Evolutionary conservation across 352 stramenopile genomes (phyloP).

Genomic region (Phytopythium boreale): DNA sequence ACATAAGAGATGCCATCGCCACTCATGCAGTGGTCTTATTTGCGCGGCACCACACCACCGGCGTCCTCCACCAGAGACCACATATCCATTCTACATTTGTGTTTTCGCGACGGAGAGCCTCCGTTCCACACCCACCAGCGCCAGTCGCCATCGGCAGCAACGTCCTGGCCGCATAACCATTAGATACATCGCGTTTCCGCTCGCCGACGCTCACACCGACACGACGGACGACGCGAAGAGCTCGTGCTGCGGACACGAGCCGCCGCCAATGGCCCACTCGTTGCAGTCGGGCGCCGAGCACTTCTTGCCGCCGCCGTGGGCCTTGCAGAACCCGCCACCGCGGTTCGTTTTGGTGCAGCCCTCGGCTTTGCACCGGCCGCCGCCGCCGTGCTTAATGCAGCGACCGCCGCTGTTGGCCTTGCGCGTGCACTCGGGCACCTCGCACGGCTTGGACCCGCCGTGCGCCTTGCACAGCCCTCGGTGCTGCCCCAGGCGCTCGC

Average conservation of each 20-base stretch:
- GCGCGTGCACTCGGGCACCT: constrained; percentile 51
- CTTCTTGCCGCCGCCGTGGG: constrained; percentile 78
- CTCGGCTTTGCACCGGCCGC: constrained; percentile 60
- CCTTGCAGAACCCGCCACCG: constrained; percentile 75
- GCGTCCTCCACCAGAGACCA: too few relatives aligned
- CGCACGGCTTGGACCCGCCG: constrained; percentile 66
- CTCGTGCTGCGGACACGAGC: constrained; percentile 61
- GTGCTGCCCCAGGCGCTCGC: constrained; percentile 59
- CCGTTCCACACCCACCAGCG: too few relatives aligned
- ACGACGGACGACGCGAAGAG: constrained; percentile 43
- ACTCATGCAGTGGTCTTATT: not conserved
- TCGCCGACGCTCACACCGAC: constrained; percentile 37
- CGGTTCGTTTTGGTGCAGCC: constrained; percentile 75
- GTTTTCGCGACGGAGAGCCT: not conserved
- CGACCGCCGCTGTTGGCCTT: constrained; percentile 74
- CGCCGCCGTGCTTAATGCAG: constrained; percentile 81
- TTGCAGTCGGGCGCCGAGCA: constrained; percentile 55
- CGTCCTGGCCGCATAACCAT: not conserved
- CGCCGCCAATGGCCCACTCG: constrained; percentile 70
- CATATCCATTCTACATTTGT: not conserved
- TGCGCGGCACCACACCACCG: not conserved
- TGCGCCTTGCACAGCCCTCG: constrained; percentile 79
- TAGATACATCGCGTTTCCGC: not conserved
- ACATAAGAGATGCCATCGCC: too few relatives aligned
- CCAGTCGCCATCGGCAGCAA: not conserved